A percentile compares a stretch with the other conserved stretches of the same genome.
Evolutionary conservation across 495 filamentous ascomycete species (phyloP).

Genomic region (Elaphomyces granulatus): DNA sequence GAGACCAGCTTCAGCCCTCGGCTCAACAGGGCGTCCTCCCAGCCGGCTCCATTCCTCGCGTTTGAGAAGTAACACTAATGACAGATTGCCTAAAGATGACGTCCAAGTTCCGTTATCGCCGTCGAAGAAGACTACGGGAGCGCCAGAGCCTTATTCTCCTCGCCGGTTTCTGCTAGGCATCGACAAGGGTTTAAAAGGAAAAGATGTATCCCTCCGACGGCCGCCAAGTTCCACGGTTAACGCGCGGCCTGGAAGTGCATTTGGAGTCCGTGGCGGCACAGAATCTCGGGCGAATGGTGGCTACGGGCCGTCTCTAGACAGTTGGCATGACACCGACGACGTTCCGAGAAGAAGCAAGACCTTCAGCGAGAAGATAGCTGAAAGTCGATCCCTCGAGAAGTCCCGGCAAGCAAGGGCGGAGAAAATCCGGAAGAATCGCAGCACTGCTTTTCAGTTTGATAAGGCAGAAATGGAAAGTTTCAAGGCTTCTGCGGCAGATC

Average conservation of each 20-base stretch:
- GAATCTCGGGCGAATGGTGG: constrained; percentile 13
- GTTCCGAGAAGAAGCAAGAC: constrained; percentile 40
- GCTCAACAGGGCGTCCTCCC: constrained; percentile 4
- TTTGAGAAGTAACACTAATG: neutral
- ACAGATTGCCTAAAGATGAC: constrained; percentile 8
- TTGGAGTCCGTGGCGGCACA: constrained; percentile 16
- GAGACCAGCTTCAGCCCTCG: constrained; percentile 15
- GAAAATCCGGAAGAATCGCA: constrained; percentile 45
- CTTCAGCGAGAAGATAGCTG: constrained; percentile 78
- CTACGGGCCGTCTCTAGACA: constrained; percentile 13
- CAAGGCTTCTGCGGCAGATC: constrained; percentile 43
- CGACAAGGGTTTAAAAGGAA: constrained; percentile 70
- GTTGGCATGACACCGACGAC: constrained; percentile 16
- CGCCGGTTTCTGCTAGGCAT: constrained; percentile 72
- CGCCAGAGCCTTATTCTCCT: constrained; percentile 53
- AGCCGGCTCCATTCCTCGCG: constrained; percentile 1
- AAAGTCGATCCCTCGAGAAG: constrained; percentile 39
- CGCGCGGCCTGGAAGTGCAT: constrained; percentile 21
- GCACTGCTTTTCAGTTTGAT: constrained; percentile 55
- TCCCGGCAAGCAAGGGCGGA: constrained; percentile 36
- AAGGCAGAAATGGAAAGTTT: constrained; percentile 50
- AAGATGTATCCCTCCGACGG: constrained; percentile 72
- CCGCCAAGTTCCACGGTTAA: constrained; percentile 33
- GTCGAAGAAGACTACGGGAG: constrained; percentile 33
- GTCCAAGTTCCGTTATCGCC: constrained; percentile 80